These are phyloP conservation scores for Coniochaeta hoffmannii DNA, from an alignment of 2,329 filamentous ascomycete genomes.

Conservation along the genomic window DNA sequence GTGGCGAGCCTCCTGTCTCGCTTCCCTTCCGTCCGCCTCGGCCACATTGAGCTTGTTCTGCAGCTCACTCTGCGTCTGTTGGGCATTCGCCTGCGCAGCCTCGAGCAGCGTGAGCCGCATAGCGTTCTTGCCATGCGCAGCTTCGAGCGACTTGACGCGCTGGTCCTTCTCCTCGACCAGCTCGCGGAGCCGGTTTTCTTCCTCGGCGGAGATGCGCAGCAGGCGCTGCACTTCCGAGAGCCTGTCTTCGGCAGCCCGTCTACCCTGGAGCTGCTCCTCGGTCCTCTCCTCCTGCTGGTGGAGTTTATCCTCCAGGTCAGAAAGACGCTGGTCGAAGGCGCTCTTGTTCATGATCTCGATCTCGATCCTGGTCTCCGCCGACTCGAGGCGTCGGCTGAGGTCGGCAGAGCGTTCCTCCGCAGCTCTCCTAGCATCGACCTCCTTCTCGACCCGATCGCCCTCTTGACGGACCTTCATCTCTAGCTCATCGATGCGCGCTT, in stretches of 20 bases:
- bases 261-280: constrained; percentile 55
- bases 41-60: constrained; percentile 46
- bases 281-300: constrained; percentile 54
- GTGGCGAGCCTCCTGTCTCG: constrained; percentile 50
- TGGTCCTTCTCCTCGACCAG: constrained; percentile 63
- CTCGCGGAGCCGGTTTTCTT: constrained; percentile 60
- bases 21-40: constrained; percentile 48
- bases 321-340: constrained; percentile 51
- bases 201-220: constrained; percentile 62
- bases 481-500: constrained; percentile 51
- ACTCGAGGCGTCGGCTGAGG: constrained; percentile 45
- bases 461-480: constrained; percentile 47
- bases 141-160: constrained; percentile 53
- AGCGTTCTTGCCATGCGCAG: constrained; percentile 42
- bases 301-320: constrained; percentile 63
- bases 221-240: constrained; percentile 65
- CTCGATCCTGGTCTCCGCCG: constrained; percentile 51
- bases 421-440: constrained; percentile 38
- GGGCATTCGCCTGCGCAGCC: constrained; percentile 52
- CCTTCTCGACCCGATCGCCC: constrained; percentile 40
- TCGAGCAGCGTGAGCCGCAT: constrained; percentile 62
- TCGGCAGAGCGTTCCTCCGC: constrained; percentile 48
- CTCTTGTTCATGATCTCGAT: constrained; percentile 55
- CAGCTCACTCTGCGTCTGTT: constrained; percentile 47
- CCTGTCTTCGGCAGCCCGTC: constrained; percentile 64